Conservation (phyloP, 345 rosid species). For the Populus ilicifolia region DNA sequence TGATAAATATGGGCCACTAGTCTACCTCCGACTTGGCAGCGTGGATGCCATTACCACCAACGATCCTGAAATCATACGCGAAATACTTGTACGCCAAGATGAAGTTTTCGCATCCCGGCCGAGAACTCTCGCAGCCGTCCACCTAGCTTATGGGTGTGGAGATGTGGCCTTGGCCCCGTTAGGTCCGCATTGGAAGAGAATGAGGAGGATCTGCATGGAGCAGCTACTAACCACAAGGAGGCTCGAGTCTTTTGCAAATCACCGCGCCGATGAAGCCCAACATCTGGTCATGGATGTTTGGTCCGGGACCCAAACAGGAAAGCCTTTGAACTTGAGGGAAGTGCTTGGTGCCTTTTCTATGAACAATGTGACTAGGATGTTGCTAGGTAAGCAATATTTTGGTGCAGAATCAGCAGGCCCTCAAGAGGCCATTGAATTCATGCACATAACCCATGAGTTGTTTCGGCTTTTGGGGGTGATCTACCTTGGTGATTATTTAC, state of each 20-base stretch:
- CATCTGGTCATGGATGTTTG: constrained; percentile 43
- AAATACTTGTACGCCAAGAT: constrained; percentile 67
- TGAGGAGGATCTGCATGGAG: constrained; percentile 73
- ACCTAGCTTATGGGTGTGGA: constrained; percentile 68
- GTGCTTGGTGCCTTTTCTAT: constrained; percentile 79
- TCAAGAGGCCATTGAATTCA: constrained; percentile 73
- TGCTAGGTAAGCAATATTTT: constrained; percentile 73
- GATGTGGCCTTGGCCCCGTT: constrained; percentile 80
- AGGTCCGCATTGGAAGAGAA: constrained; percentile 66
- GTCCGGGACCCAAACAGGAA: constrained; percentile 22
- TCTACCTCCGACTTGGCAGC: constrained; percentile 70
- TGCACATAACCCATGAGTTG: constrained; percentile 73
- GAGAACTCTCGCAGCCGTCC: constrained; percentile 67
- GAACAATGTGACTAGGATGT: constrained; percentile 91
- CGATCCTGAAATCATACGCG: constrained; percentile 63
- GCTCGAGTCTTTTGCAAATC: constrained; percentile 44
- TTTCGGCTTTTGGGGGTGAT: constrained; percentile 71
- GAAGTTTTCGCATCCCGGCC: constrained; percentile 86
- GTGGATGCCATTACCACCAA: constrained; percentile 77
- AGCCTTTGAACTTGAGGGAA: constrained; percentile 59
- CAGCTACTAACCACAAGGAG: constrained; percentile 48
- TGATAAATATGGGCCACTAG: constrained; percentile 64
- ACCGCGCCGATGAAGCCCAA: constrained; percentile 49
- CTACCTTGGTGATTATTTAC: constrained; percentile 84
- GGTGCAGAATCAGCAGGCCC: constrained; percentile 59